Base-by-base conservation (phyloP, 225 moss, liverwort and hornwort species). In the Bryum argenteum region DNA sequence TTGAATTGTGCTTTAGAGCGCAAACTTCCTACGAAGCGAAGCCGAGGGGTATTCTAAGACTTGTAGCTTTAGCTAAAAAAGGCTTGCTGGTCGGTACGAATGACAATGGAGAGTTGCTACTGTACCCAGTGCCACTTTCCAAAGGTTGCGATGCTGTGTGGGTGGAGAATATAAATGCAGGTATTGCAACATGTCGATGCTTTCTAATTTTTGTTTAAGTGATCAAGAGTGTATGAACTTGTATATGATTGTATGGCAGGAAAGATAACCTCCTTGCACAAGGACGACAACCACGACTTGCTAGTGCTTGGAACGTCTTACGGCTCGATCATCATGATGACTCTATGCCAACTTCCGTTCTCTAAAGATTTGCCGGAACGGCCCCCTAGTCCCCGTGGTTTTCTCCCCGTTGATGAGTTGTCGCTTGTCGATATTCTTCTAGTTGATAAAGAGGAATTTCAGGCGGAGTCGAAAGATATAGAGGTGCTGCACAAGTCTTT, bases 101-200 rank as follows among this genome's bases (percentile, higher is more conserved):
- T 66, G 74, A 84, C 17, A 13, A 40, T 38, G 83, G 74, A 50
- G 74, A 67, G 28, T 66, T 80, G 54, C 70, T 80, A 14, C 52
- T 83, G 54, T 83, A 77, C 16, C 3, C 65, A 20, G 42, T 77
- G 43, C 70, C 80, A 61, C 73, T 83, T 47, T 67, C 71, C 38
- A 67, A 66, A 66, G 66, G 5, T 8, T 57, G 51, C 52, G n/a
- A 33, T 33, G 59, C 20, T 24, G 55, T 77, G 14, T 83, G 70
- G 77, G 83, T 56, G 66, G 80, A 80, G 83, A 3, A 53, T 58
- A 80, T 83, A 20, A 69, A 73, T 56, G 56, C 77, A 77, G 80
- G 83, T 80, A 33, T 28, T 4, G 33, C 5, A 33, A 33, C 33
- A 33, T 33, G 33, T 33, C 33, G 5, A 33, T 33, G 33, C 33